Base-by-base conservation (phyloP, 2,329 filamentous ascomycete species). In the Pleurostoma richardsiae region DNA sequence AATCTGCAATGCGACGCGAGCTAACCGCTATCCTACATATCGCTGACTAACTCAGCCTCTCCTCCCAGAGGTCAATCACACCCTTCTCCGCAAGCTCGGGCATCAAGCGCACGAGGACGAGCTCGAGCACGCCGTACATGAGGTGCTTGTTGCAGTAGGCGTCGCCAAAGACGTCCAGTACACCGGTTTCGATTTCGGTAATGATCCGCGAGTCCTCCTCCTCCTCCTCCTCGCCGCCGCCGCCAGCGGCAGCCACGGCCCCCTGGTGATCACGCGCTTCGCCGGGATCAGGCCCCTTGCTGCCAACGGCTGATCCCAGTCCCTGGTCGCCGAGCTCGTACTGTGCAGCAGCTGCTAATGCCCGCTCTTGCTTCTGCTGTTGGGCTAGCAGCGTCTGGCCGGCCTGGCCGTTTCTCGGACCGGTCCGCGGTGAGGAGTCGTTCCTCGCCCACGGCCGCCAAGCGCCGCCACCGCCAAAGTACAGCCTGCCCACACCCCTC, bases 101-200 rank as follows among this genome's bases (percentile, higher is more conserved):
- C 60, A 96, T 80, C 51, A 97, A 66, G 53, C 86, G 82, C 47
- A 90, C 79, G n/a, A 96, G 72, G 3, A 96, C 63, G 48, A 92
- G 68, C 68, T 99, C 94, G 31, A 97, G 69, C 42, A 94, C 74
- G 40, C 82, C 76, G 60, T 95, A 96, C 56, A 96, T 72, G 30
- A 97, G 71, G 68, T 96, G 90, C 70, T 91, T 95, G 69, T 99
- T 99, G 68, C 90, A 86, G 68, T 96, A 96, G 44, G 79, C 74
- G 66, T 96, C 90, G 11, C 79, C 80, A 54, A 96, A 85, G 36
- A 91, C 73, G 56, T 86, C 82, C 41, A 97, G 73, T 41, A 90
- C 71, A 29, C 79, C 68, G 51, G 76, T 69, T 59, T 84, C 80
- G 52, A 89, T 76, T 55, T 85, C 77, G 50, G 70, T 65, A 40